Conservation (phyloP, 1,284 basidiomycete genomes). For the Inonotus obliquus region DNA sequence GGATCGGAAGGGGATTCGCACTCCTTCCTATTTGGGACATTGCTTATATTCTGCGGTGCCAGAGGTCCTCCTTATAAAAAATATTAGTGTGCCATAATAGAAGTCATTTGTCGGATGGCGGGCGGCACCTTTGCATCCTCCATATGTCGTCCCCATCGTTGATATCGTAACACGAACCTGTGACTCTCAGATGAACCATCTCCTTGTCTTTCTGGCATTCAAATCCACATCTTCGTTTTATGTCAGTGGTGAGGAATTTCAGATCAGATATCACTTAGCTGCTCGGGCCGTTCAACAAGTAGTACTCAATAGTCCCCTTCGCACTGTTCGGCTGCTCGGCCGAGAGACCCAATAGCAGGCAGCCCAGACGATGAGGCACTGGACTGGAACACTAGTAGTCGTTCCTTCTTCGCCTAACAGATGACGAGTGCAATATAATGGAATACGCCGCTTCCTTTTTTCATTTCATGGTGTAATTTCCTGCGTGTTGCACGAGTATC, state of each 20-base stretch:
- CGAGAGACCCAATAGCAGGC: background rate
- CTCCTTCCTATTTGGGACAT: background rate
- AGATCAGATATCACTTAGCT: too few species aligned
- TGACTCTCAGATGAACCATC: too few species aligned
- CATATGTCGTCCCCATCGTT: background rate
- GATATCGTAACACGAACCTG: background rate
- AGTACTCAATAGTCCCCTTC: background rate
- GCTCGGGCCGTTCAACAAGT: background rate
- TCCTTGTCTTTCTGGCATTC: background rate
- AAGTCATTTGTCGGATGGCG: background rate
- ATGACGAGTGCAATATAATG: background rate
- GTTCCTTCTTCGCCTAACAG: background rate
- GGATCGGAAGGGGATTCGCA: background rate
- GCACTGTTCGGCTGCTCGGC: background rate
- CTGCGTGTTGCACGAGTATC: background rate
- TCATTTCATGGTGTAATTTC: background rate
- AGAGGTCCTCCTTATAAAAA: background rate
- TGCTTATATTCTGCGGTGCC: background rate
- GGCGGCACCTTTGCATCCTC: background rate
- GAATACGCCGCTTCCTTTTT: background rate
- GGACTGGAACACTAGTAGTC: background rate
- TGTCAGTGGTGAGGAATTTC: background rate
- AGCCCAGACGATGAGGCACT: background rate
- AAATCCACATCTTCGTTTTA: background rate
- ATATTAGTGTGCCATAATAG: background rate